These are phyloP conservation scores for Suhomyces prunicola DNA, from an alignment of 805 yeast species.

Conservation along the genomic window DNA sequence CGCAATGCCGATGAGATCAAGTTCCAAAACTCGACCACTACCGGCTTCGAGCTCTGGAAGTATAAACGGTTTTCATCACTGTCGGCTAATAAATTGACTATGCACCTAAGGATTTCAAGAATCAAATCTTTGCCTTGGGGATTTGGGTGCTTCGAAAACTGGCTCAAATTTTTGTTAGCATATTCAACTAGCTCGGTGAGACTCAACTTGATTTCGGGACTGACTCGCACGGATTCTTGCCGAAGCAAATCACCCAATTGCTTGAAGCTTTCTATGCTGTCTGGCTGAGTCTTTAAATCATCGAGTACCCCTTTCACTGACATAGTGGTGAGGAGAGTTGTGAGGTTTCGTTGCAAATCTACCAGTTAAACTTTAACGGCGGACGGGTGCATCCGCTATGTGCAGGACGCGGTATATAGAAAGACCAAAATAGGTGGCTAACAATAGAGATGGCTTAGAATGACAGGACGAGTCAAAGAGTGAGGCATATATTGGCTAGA, in stretches of 20 bases:
- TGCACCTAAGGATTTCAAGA: conserved; percentile 24
- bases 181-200: conserved; percentile 1
- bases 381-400: not conserved
- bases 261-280: not conserved
- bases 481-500: not conserved
- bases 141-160: not conserved
- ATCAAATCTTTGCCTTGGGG: conserved; percentile 2
- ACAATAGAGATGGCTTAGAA: not conserved
- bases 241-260: conserved; percentile 9
- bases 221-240: conserved; percentile 3
- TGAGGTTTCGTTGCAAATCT: not conserved
- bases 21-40: conserved; percentile 17
- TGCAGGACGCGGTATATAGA: not conserved
- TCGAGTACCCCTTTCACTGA: conserved; percentile 1
- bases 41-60: not conserved
- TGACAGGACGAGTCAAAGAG: not conserved
- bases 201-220: not conserved
- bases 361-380: not conserved
- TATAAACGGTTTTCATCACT: conserved; percentile 21
- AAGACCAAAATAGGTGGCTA: not conserved
- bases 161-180: conserved; percentile 3
- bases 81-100: conserved; percentile 36
- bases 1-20: not conserved
- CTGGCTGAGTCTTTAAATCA: not conserved
- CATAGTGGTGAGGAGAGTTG: not conserved